A percentile compares a stretch with the other conserved stretches of the same genome.
phyloP scores from a whole-genome alignment of 768 basidiomycete genomes.

The Boletales sp. region DNA sequence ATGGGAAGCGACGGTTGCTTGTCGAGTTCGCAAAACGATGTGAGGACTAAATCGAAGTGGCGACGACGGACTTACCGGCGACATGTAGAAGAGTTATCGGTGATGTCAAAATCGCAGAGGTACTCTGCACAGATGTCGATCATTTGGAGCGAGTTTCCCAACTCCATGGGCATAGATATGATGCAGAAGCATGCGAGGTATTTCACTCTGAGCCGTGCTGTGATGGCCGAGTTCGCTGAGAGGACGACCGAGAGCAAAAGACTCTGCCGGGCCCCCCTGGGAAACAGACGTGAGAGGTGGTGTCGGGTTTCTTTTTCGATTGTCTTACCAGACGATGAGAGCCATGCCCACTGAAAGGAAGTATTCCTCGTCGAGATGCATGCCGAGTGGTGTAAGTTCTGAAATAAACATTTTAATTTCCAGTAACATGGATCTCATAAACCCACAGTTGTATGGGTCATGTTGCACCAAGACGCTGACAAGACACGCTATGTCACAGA shows the following conservation, averaged over 20 bases:
- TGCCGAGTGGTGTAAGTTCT: background rate
- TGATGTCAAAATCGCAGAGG: background rate
- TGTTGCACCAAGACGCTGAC: conserved; percentile 15
- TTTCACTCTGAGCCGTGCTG: conserved; percentile 6
- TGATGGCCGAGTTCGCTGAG: conserved; percentile 11
- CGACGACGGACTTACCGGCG: conserved; percentile 14
- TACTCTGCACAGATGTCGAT: conserved; percentile 8
- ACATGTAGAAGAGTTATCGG: conserved; percentile 7
- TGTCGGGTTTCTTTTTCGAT: background rate
- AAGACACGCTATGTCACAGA: conserved; percentile 20
- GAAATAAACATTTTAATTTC: background rate
- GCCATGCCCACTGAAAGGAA: conserved; percentile 19
- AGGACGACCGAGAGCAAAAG: conserved; percentile 22
- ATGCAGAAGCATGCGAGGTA: conserved; percentile 13
- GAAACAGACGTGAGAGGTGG: background rate
- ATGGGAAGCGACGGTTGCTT: conserved; percentile 24
- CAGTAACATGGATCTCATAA: background rate
- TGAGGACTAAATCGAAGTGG: background rate
- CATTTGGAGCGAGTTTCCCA: conserved; percentile 18
- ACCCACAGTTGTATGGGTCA: conserved; percentile 7
- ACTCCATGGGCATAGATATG: conserved; percentile 14
- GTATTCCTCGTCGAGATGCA: conserved; percentile 11
- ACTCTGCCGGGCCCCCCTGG: conserved; percentile 26
- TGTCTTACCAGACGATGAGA: conserved; percentile 21
- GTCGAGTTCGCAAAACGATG: background rate